These are phyloP conservation scores for Penicillium verrucosum DNA, from an alignment of 2,329 filamentous ascomycete species.

Conservation along the genomic window DNA sequence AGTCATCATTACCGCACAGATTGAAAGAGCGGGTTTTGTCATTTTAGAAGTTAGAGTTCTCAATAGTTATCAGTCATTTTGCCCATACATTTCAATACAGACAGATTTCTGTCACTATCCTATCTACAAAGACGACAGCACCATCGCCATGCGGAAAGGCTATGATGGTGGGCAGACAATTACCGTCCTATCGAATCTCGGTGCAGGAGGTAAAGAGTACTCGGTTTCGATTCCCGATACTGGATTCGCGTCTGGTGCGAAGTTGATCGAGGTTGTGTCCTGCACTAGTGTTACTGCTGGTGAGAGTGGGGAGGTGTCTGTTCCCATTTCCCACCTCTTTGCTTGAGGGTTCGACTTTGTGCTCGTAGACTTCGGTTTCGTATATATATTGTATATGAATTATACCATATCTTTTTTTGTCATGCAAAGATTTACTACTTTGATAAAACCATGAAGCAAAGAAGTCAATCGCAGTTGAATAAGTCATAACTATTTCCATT, in stretches of 20 bases:
- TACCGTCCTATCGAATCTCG: constrained; percentile 45
- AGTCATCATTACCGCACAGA: too few species aligned
- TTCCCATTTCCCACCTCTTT: constrained; percentile 38
- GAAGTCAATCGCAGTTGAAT: background rate
- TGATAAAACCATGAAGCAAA: background rate
- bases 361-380: background rate
- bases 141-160: constrained; percentile 45
- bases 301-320: constrained; percentile 42
- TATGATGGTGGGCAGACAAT: constrained; percentile 40
- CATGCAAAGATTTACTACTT: background rate
- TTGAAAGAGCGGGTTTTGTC: too few species aligned
- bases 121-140: constrained; percentile 45
- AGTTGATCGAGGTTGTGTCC: constrained; percentile 29
- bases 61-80: too few species aligned
- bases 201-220: constrained; percentile 27
- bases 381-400: too few species aligned
- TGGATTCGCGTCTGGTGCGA: constrained; percentile 22
- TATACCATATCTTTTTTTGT: background rate
- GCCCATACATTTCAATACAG: too few species aligned
- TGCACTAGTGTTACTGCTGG: constrained; percentile 47
- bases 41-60: too few species aligned
- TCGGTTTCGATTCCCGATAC: constrained; percentile 26
- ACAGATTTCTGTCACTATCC: too few species aligned
- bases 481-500: background rate
- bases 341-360: constrained; percentile 12